phyloP scores from a whole-genome alignment of 257 asterid species.

The Solanum sparsipilum region DNA sequence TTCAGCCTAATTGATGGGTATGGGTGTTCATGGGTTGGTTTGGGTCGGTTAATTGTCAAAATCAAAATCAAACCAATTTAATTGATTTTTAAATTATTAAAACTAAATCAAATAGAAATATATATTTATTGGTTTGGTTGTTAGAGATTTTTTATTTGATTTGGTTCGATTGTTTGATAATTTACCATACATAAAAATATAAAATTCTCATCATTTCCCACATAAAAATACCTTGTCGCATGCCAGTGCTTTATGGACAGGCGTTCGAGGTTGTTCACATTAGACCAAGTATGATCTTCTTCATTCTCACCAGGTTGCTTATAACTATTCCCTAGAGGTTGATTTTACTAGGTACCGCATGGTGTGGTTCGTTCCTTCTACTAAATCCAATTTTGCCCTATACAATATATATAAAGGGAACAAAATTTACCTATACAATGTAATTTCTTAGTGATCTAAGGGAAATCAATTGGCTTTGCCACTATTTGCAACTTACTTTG shows the following conservation, averaged over 20 bases:
- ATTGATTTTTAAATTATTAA: no score
- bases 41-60: neutral
- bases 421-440: neutral
- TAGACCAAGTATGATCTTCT: neutral
- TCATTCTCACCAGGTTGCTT: neutral
- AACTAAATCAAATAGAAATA: neutral
- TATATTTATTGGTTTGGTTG: neutral
- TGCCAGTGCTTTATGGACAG: no score
- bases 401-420: neutral
- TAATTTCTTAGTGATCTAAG: neutral
- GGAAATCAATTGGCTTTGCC: neutral
- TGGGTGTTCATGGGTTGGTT: neutral
- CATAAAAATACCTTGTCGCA: neutral
- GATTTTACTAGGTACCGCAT: neutral
- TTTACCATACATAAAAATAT: neutral
- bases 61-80: no score
- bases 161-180: no score
- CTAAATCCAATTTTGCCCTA: neutral
- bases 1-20: neutral
- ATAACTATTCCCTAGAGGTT: no score
- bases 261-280: neutral
- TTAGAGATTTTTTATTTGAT: no score
- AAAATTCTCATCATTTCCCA: neutral
- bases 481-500: neutral
- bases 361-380: neutral